Evolutionary conservation across 768 basidiomycete genomes (phyloP), one percentile per base, ranked within the genome.

Genomic region (Lactifluus rugatus): DNA sequence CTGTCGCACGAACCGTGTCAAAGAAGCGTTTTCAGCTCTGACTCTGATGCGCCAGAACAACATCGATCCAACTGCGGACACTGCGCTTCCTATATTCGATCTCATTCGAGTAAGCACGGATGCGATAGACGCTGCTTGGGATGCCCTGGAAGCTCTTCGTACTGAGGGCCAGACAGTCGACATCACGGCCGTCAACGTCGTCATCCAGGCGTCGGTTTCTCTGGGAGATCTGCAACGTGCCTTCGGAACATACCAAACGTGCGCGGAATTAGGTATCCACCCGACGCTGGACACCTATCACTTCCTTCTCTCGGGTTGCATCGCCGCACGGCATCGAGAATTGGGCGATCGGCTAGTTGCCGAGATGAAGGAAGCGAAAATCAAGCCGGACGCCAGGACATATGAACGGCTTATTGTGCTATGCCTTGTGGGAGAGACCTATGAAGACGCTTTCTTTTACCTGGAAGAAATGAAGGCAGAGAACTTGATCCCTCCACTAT

Each of bases 391-490:
- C 66, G 69, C 71, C 39, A 71, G 72, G 28, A 89, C 84, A 2
- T 91, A 84, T 69, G 80, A 83, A 64, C 75, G 76, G 32, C 77
- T 92, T 71, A 80, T 93, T 60, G 62, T 73, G 11, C 77, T 93
- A 3, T 86, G 83, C 66, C 76, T 93, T 14, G 82, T 83, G 0
- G 85, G 88, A 65, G 69, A 78, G 8, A 75, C 73, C 2, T 94
- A 91, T 70, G 90, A 93, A 66, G 89, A 91, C 60, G 89, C 90
- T 0, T 93, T 93, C 72, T 84, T 83, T 67, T 92, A 89, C 70
- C 77, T 95, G 32, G 90, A 93, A 68, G 86, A 89, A 73, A 89
- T 91, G 87, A 93, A 93, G 69, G 71, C 75, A 0, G 77, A 76
- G 36, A 74, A 74, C 9, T 73, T 81, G 64, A 65, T 73, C n/a